These are phyloP conservation scores for Tulasnella sp. DNA, from an alignment of 768 basidiomycete species.

Conservation along the genomic window DNA sequence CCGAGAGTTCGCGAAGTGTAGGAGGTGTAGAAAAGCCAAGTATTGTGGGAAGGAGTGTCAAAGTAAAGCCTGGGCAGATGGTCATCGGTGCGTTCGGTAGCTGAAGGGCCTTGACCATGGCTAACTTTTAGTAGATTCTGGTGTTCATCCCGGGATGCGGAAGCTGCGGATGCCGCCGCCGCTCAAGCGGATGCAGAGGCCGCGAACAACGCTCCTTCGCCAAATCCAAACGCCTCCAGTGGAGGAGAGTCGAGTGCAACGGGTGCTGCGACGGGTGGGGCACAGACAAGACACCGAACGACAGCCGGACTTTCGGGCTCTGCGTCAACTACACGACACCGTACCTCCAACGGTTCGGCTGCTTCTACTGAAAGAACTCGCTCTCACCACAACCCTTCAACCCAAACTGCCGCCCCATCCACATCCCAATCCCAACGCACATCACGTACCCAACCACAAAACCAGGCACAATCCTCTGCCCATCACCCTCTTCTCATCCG, in stretches of 20 bases:
- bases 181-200: background rate
- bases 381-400: too few relatives aligned
- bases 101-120: background rate
- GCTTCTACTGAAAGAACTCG: too few relatives aligned
- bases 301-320: background rate
- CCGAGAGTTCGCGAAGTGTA: slow-evolving; percentile 92
- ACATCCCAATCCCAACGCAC: too few relatives aligned
- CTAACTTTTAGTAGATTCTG: background rate
- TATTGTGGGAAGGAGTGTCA: slow-evolving; percentile 98
- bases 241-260: background rate
- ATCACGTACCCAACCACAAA: background rate
- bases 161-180: slow-evolving; percentile 9
- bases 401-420: too few relatives aligned
- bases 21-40: slow-evolving; percentile 93
- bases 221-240: background rate
- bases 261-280: background rate
- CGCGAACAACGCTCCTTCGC: background rate
- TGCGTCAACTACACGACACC: too few relatives aligned
- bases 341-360: too few relatives aligned
- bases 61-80: slow-evolving; percentile 91
- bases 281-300: background rate
- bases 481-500: background rate
- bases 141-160: slow-evolving; percentile 13
- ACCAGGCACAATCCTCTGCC: background rate
- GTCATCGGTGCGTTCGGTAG: slow-evolving; percentile 48